Percentiles rank a stretch among this genome's conserved stretches.
Evolutionary conservation across 306 rosid species (phyloP).

Genomic region (Quercus aquifolioides): DNA sequence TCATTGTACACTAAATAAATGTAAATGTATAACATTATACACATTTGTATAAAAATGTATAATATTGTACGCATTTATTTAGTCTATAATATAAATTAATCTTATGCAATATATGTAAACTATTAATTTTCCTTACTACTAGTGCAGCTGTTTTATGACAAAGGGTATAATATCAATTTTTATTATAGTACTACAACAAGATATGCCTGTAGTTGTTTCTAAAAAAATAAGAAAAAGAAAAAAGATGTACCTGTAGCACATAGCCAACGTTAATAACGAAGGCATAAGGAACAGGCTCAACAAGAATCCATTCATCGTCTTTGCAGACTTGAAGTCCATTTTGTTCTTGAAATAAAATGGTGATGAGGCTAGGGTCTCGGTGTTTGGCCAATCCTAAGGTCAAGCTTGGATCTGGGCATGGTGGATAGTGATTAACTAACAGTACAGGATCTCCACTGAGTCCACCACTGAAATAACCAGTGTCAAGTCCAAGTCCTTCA

Average conservation of each 20-base stretch:
- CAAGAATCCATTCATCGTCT: slow-evolving; percentile 39
- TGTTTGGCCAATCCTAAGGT: slow-evolving; percentile 62
- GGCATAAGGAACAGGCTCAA: slow-evolving; percentile 31
- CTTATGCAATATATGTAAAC: too few relatives aligned
- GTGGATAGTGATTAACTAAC: slow-evolving; percentile 60
- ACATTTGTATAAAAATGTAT: too few relatives aligned
- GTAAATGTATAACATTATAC: too few relatives aligned
- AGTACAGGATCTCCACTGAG: slow-evolving; percentile 39
- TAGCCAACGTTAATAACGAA: slow-evolving; percentile 41
- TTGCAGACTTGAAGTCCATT: slow-evolving; percentile 55
- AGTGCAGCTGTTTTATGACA: too few relatives aligned
- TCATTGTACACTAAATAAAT: too few relatives aligned
- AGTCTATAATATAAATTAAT: too few relatives aligned
- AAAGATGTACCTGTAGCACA: slow-evolving; percentile 27
- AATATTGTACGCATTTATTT: too few relatives aligned
- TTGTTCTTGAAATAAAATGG: slow-evolving; percentile 61
- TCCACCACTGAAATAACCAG: slow-evolving; percentile 35
- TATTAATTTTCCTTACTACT: too few relatives aligned
- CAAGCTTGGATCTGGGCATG: slow-evolving; percentile 72
- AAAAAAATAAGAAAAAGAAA: neutral
- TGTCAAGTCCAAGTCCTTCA: slow-evolving; percentile 53
- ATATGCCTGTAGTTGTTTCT: too few relatives aligned
- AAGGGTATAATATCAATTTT: too few relatives aligned
- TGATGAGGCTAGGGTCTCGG: slow-evolving; percentile 54
- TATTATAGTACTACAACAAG: too few relatives aligned